Evolutionary conservation across 2,329 filamentous ascomycete genomes (phyloP).

Genomic region (Lithohypha guttulata): DNA sequence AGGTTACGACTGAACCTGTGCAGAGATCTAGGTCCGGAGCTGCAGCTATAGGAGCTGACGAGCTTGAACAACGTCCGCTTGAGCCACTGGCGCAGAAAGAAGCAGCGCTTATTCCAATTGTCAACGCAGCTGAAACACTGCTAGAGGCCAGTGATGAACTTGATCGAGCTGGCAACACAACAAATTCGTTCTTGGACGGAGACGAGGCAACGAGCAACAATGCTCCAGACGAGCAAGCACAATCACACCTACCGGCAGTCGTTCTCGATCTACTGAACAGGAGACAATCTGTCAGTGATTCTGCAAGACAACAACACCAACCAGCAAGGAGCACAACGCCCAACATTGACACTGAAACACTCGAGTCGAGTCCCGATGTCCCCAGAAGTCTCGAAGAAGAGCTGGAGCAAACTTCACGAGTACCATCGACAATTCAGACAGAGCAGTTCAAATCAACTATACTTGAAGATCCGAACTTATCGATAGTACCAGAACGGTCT

Average conservation of each 20-base stretch:
- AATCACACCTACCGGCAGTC: not conserved
- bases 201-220: not conserved
- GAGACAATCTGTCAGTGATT: not conserved
- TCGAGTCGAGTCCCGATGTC: too few species aligned
- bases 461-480: too few species aligned
- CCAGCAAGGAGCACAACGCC: too few species aligned
- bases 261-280: conserved; percentile 3
- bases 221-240: not conserved
- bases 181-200: not conserved
- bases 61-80: not conserved
- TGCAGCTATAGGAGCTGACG: too few species aligned
- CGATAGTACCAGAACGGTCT: too few species aligned
- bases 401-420: not conserved
- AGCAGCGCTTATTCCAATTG: too few species aligned
- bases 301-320: not conserved
- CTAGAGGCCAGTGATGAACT: not conserved
- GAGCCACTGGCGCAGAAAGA: too few species aligned
- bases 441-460: not conserved
- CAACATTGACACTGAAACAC: not conserved
- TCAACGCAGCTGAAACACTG: too few species aligned
- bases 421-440: too few species aligned
- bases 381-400: too few species aligned
- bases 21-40: too few species aligned
- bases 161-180: not conserved
- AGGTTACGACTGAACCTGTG: not conserved